These are phyloP conservation scores for Blastomyces parvus DNA, from an alignment of 2,329 filamentous ascomycete genomes.

Conservation along the genomic window DNA sequence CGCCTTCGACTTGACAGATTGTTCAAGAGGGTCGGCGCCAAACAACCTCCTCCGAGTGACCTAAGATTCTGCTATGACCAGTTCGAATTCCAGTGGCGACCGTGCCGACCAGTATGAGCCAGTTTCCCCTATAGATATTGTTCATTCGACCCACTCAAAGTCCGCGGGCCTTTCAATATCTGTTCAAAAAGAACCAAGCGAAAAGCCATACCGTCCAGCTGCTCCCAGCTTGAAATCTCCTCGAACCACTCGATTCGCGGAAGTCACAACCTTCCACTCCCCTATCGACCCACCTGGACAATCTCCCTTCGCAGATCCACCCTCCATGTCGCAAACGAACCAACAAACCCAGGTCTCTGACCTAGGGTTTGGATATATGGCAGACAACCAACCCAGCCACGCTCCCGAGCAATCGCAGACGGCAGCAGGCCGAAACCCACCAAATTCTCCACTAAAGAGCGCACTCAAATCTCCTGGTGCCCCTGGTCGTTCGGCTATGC, in stretches of 20 bases:
- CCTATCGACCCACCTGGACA: constrained; percentile 43
- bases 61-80: constrained; percentile 12
- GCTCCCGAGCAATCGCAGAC: constrained; percentile 37
- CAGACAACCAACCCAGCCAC: constrained; percentile 43
- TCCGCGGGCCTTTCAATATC: constrained; percentile 21
- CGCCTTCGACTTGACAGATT: neutral
- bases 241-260: constrained; percentile 53
- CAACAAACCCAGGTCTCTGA: constrained; percentile 63
- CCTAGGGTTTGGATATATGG: constrained; percentile 87
- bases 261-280: constrained; percentile 55
- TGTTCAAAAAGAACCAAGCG: constrained; percentile 18
- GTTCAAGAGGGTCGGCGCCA: neutral
- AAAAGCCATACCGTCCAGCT: constrained; percentile 16
- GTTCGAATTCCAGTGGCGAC: constrained; percentile 12
- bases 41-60: neutral
- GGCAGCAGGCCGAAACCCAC: constrained; percentile 49
- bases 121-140: constrained; percentile 33
- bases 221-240: constrained; percentile 42
- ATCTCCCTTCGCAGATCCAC: constrained; percentile 46
- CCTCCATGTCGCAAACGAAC: constrained; percentile 38
- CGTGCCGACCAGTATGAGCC: constrained; percentile 19
- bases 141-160: constrained; percentile 26
- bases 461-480: constrained; percentile 82
- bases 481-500: constrained; percentile 62
- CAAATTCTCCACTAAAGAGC: constrained; percentile 75